These are phyloP conservation scores for Penicillium sp. DNA, from an alignment of 2,329 filamentous ascomycete species.

Conservation along the genomic window DNA sequence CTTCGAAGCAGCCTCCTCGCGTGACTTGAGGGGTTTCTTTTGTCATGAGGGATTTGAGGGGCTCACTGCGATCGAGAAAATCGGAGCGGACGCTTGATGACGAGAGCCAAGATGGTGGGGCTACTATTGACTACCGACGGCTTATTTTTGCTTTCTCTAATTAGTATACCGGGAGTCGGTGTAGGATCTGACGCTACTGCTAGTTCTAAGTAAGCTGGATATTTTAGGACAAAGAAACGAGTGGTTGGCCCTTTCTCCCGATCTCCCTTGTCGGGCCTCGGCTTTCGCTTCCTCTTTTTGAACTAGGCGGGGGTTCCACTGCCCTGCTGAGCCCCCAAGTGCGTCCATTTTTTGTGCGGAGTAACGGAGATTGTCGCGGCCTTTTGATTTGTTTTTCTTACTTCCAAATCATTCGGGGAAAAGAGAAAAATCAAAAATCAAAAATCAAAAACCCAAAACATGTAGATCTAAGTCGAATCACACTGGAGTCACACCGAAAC, in stretches of 20 bases:
- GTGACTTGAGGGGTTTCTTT: not conserved
- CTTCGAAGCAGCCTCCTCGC: not conserved
- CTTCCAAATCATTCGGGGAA: not conserved
- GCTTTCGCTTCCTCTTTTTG: not conserved
- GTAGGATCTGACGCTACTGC: not conserved
- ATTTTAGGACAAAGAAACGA: not conserved
- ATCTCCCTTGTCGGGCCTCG: not conserved
- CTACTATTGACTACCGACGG: not conserved
- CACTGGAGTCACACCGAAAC: not conserved
- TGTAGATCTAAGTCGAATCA: too few relatives aligned
- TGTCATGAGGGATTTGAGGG: constrained; percentile 3
- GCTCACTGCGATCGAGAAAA: not conserved
- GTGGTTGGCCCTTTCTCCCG: not conserved
- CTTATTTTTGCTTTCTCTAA: not conserved
- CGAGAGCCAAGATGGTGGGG: constrained; percentile 14
- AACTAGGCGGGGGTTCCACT: not conserved
- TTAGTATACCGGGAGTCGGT: not conserved
- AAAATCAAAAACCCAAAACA: not conserved
- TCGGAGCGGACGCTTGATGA: constrained; percentile 7
- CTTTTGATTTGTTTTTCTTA: not conserved
- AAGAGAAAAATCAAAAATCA: not conserved
- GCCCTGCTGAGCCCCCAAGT: not conserved
- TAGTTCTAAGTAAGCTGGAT: not conserved
- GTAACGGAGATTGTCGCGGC: not conserved
- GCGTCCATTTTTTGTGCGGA: not conserved